Evolutionary conservation across 805 yeast species (phyloP).

Genomic region (Candida broadrunensis): DNA sequence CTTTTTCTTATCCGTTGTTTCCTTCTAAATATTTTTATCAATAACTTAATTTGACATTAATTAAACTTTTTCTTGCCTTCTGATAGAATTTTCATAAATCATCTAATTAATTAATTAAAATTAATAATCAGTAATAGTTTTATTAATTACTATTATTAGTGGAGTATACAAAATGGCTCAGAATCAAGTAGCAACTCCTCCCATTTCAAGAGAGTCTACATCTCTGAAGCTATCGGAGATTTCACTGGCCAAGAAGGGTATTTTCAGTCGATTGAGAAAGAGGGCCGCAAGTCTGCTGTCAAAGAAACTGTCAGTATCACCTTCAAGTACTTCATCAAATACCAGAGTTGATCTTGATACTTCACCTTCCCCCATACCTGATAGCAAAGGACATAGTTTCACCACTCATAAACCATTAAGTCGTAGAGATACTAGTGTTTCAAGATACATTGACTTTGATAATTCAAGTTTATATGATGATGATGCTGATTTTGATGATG

Average conservation of each 20-base stretch:
- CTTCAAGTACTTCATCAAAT: background rate
- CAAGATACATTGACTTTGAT: conserved; percentile 17
- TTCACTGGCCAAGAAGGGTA: background rate
- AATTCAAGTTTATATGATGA: conserved; percentile 20
- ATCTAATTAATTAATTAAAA: no score
- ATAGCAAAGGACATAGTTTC: no score
- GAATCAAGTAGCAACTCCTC: conserved; percentile 2
- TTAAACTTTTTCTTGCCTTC: no score
- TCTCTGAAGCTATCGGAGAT: no score
- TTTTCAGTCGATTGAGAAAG: background rate
- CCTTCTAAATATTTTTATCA: no score
- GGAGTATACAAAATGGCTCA: background rate
- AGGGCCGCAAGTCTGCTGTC: background rate
- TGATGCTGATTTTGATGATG: conserved; percentile 13
- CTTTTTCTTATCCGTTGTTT: no score
- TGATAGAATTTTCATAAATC: no score
- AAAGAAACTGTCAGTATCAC: background rate
- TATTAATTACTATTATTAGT: no score
- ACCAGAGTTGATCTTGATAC: background rate
- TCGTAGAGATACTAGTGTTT: background rate
- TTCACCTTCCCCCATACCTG: background rate
- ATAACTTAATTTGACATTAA: no score
- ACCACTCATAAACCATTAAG: no score
- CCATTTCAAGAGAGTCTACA: background rate
- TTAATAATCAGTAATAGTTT: no score